Evolutionary conservation across 345 rosid genomes (phyloP).

Genomic region (thale cress (Arabidopsis thaliana)): TAIR10.1 NC_003070.9:5004001-5004500

Average conservation of each 20-base stretch:
- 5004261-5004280: conserved; percentile 48
- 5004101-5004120: background rate
- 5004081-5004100: background rate
- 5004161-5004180: background rate
- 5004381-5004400: conserved; percentile 48
- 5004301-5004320: conserved; percentile 20
- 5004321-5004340: conserved; percentile 24
- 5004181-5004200: conserved; percentile 10
- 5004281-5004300: conserved; percentile 36
- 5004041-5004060: too few relatives aligned
- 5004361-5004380: conserved; percentile 46
- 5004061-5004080: background rate
- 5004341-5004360: conserved; percentile 1
- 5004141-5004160: background rate
- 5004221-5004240: conserved; percentile 25
- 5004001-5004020: background rate
- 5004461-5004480: conserved; percentile 29
- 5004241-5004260: conserved; percentile 44
- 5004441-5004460: conserved; percentile 26
- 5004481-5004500: conserved; percentile 29
- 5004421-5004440: background rate
- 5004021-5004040: background rate
- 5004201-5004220: conserved; percentile 26
- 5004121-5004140: background rate
- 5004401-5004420: conserved; percentile 18